Base-by-base conservation (phyloP, 2,329 filamentous ascomycete species). In the Exophiala sideris region DNA sequence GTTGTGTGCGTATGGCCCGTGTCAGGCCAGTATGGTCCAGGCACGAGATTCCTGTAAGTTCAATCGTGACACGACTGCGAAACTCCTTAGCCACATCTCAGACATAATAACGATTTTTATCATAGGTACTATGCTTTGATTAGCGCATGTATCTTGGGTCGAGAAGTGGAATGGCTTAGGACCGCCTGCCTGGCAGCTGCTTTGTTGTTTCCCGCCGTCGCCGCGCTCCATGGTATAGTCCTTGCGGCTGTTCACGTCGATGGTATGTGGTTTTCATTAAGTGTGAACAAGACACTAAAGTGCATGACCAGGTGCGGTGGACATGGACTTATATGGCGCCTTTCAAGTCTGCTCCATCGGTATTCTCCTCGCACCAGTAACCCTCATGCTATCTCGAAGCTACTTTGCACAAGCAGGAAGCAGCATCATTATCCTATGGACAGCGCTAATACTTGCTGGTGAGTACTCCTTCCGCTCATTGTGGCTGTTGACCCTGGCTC, bases 361-460 rank as follows among this genome's bases (percentile, higher is more conserved):
- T 10, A 83, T 87, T 12, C 62, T 88, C 3, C 81, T 82, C 1
- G 84, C 81, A 3, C 85, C 84, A 0, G 75, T 83, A 0, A 85
- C 83, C 0, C 82, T 84, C 18, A 76, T 78, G 57, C 67, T 84
- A 40, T 87, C 84, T 1, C 70, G 70, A 12, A 87, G 84, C 0
- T 87, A 87, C 64, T 87, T 86, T 64, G 75, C 82, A 48, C 77
- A 80, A 18, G 81, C 80, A 0, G 84, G 83, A 2, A 75, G 84
- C 34, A 86, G 86, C 58, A 78, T 80, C 41, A 86, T 88, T 50
- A 87, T 87, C 60, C 33, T 85, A 0, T 88, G 85, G 84, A 83
- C 82, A 0, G 73, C 75, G 3, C 70, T 87, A 2, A 68, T 87
- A 24, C 72, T 87, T 10, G 76, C 80, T 20, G 84, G 82, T 79